These are phyloP conservation scores for Lasiosphaeria hispida DNA, from an alignment of 495 filamentous ascomycete species.

Conservation along the genomic window DNA sequence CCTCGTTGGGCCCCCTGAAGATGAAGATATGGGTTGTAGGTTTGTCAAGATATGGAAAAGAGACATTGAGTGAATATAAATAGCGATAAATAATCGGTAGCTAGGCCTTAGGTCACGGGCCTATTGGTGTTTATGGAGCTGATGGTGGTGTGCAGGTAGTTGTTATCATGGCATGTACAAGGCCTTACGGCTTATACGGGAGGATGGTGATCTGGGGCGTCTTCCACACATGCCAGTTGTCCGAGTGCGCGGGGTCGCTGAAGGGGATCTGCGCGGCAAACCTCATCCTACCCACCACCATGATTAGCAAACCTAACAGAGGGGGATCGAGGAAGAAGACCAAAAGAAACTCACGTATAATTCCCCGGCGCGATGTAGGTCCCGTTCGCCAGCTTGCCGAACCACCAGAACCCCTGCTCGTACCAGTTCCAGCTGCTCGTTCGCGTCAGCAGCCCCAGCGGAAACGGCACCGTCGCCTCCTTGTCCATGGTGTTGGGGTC, in stretches of 20 bases:
- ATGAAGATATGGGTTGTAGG: too few relatives aligned
- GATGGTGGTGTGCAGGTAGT: too few relatives aligned
- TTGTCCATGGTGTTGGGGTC: slow-evolving; percentile 20
- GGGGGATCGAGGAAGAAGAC: not conserved
- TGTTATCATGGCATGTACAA: too few relatives aligned
- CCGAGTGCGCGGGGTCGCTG: too few relatives aligned
- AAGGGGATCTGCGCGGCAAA: not conserved
- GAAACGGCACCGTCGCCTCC: slow-evolving; percentile 28
- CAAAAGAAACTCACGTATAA: slow-evolving; percentile 28
- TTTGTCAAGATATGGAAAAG: too few relatives aligned
- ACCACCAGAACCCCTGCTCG: slow-evolving; percentile 31
- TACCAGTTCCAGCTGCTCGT: slow-evolving; percentile 18
- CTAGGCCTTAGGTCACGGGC: too few relatives aligned
- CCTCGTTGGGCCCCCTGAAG: too few relatives aligned
- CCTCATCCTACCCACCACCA: not conserved
- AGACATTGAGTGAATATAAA: too few relatives aligned
- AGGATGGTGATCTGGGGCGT: slow-evolving; percentile 22
- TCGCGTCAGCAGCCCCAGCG: slow-evolving; percentile 21
- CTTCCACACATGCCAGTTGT: slow-evolving; percentile 11
- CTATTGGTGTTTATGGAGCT: too few relatives aligned
- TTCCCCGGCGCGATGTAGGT: slow-evolving; percentile 35
- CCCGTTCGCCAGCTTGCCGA: slow-evolving; percentile 34
- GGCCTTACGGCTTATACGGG: slow-evolving; percentile 9
- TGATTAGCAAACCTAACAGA: too few relatives aligned
- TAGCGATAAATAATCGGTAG: too few relatives aligned